Evolutionary conservation across 225 moss, liverwort and hornwort genomes (phyloP).

Genomic region (Rhytidiadelphus loreus): DNA sequence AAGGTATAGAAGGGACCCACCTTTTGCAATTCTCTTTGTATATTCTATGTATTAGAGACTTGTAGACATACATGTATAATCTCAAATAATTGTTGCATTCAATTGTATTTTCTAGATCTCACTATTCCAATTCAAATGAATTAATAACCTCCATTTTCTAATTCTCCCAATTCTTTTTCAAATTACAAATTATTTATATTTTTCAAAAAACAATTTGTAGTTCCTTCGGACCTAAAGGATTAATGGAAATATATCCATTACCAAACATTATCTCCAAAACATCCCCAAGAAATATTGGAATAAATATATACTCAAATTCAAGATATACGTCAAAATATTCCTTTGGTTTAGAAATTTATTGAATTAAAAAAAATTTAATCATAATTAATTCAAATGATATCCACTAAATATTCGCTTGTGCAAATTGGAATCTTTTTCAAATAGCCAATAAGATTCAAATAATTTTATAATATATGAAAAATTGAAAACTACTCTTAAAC

Average conservation of each 20-base stretch:
- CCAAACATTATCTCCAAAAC: neutral
- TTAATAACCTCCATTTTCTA: neutral
- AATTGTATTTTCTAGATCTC: neutral
- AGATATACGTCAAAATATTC: neutral
- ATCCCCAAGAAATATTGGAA: neutral
- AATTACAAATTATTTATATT: neutral
- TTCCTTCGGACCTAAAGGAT: fast-evolving
- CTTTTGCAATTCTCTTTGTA: neutral
- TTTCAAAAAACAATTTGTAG: neutral
- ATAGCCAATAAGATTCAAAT: neutral
- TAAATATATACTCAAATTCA: neutral
- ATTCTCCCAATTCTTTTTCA: neutral
- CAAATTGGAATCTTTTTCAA: fast-evolving
- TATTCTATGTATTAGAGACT: neutral
- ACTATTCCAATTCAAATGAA: neutral
- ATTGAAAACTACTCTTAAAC: fast-evolving
- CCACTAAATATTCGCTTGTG: neutral
- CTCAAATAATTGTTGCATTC: neutral
- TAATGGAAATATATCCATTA: neutral
- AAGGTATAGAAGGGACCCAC: fast-evolving
- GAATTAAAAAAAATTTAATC: fast-evolving
- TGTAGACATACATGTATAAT: fast-evolving
- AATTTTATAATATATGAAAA: neutral
- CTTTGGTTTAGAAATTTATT: neutral
- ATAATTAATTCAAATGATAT: neutral